Evolutionary conservation across 108 stramenopile genomes (phyloP), one percentile per base, ranked within the genome.

Genomic region (Fistulifera pelliculosa): DNA sequence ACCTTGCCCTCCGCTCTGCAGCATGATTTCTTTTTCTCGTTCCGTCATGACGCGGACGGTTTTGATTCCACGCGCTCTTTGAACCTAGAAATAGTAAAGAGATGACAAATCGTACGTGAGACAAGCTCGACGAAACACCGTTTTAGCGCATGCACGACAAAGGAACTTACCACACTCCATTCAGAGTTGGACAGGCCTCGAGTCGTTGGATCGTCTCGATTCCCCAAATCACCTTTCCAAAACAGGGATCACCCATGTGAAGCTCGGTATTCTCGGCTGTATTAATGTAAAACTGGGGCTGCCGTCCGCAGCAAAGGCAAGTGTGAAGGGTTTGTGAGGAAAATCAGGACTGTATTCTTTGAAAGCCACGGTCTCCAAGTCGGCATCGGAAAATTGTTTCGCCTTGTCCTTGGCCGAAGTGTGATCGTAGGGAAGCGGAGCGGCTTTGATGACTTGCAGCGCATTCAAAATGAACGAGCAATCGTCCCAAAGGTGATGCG

Each of bases 281-380:
- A 51, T 89, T 90, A 49, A 96, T 80, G 61, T 90, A 96, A 56
- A 94, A 16, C 70, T 68, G 1, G 93, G 91, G 23, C 73, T 75
- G 16, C 70, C 76, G 25, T 79, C 73, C 17, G 68, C 79, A 19
- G 81, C 80, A 50, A 95, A 87, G 2, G 85, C 87, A n/a, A 94
- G 57, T 14, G 90, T 89, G 31, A 73, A 84, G 47, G 66, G 55
- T 10, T 47, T 23, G 58, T 94, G 93, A 16, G 88, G 88, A 69
- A 53, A 91, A 0, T 76, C 71, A 2, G 42, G 56, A 27, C 65
- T 60, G 61, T 87, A 90, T 56, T 94, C 89, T 19, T 70, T 86
- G 54, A 82, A 92, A 23, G 79, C 69, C 18, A 92, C 70, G 25
- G 58, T 58, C 41, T 70, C 70, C 69, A 85, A 61, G 11, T 72